Conservation (phyloP, 768 basidiomycete genomes). For the Podaxis sp. region DNA sequence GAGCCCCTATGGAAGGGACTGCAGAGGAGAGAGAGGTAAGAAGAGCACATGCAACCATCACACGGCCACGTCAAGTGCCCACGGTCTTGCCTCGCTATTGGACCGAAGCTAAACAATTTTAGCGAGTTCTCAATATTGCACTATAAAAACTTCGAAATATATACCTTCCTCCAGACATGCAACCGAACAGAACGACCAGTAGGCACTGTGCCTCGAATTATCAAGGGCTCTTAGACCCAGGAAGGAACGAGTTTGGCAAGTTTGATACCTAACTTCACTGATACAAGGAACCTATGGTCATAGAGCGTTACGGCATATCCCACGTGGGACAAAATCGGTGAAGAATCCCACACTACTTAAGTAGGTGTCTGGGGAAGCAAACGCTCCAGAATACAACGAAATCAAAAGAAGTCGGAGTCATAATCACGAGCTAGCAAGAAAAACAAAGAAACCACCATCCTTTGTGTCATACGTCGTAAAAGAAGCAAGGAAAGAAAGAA, state of each 20-base stretch:
- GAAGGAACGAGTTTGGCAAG: no score
- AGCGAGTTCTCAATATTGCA: background rate
- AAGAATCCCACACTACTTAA: background rate
- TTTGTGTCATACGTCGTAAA: background rate
- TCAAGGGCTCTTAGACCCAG: no score
- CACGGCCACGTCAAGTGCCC: conserved; percentile 6
- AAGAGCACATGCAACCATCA: conserved; percentile 11
- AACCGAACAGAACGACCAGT: background rate
- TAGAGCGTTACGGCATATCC: background rate
- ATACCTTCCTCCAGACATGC: background rate
- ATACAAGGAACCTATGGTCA: no score
- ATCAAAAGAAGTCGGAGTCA: background rate
- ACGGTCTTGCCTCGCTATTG: conserved; percentile 5
- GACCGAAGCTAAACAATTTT: background rate
- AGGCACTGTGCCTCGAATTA: background rate
- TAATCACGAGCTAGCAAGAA: background rate
- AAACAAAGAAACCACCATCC: background rate
- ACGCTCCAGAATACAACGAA: background rate
- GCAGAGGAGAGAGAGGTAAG: background rate
- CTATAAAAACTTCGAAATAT: background rate
- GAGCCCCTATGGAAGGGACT: background rate
- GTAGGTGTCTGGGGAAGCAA: background rate
- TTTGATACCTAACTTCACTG: no score
- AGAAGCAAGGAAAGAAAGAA: background rate
- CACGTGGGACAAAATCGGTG: background rate